These are phyloP conservation scores for Ascochyta clinopodiicola DNA, from an alignment of 2,329 filamentous ascomycete species.

Conservation along the genomic window DNA sequence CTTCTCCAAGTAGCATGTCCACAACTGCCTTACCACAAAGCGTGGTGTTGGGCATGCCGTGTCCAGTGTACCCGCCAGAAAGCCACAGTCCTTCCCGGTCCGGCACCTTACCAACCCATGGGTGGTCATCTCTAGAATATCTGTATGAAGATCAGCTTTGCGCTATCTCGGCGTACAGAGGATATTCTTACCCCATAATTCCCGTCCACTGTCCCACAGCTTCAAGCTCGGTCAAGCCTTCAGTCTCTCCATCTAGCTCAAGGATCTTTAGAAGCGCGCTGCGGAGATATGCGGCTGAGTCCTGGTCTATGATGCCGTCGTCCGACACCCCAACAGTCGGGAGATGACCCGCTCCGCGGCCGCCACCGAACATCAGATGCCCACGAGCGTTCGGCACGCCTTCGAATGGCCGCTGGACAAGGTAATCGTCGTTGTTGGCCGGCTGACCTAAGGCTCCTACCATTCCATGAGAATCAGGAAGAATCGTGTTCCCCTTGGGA, in stretches of 20 bases:
- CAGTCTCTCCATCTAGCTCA: constrained; percentile 44
- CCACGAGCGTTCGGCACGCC: constrained; percentile 53
- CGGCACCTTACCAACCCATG: constrained; percentile 76
- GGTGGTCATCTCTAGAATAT: constrained; percentile 59
- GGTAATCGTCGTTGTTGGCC: constrained; percentile 70
- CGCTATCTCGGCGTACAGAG: no score
- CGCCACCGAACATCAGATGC: constrained; percentile 75
- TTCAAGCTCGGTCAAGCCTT: constrained; percentile 52
- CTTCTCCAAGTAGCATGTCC: constrained; percentile 61
- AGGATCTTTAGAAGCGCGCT: constrained; percentile 48
- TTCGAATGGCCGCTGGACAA: constrained; percentile 69
- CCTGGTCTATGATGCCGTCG: constrained; percentile 64
- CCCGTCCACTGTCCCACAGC: constrained; percentile 71
- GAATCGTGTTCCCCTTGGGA: constrained; percentile 52
- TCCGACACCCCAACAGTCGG: constrained; percentile 64
- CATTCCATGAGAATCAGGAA: constrained; percentile 71
- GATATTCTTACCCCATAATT: constrained; percentile 71
- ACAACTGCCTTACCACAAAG: constrained; percentile 70
- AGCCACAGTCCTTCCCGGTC: constrained; percentile 65
- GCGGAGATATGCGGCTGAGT: constrained; percentile 64
- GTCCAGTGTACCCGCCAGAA: constrained; percentile 71
- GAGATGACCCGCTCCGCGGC: constrained; percentile 59
- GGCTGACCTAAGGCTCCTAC: constrained; percentile 57
- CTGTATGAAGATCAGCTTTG: no score
- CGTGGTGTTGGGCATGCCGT: constrained; percentile 78